Percentiles rank a stretch among this genome's conserved stretches.
Conservation (phyloP, 371 early-diverging fungal species). For the Actinomortierella wolfii region DNA sequence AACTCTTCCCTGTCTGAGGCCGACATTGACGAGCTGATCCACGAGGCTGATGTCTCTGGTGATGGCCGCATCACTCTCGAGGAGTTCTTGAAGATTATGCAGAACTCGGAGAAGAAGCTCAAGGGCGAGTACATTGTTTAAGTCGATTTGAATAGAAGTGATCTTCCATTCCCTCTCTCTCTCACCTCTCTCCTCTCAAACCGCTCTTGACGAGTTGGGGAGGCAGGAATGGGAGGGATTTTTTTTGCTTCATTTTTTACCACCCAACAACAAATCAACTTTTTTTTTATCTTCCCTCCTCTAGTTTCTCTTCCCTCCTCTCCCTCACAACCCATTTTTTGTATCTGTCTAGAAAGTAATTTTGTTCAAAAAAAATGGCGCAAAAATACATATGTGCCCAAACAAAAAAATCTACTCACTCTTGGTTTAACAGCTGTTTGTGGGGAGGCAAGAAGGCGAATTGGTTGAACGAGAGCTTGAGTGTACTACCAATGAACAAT, state of each 20-base stretch:
- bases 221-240: slow-evolving; percentile 1
- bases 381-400: too few species aligned
- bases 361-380: too few species aligned
- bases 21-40: slow-evolving; percentile 42
- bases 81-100: slow-evolving; percentile 50
- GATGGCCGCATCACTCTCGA: slow-evolving; percentile 45
- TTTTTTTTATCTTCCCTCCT: not conserved
- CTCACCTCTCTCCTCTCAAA: not conserved
- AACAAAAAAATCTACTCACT: too few species aligned
- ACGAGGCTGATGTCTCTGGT: slow-evolving; percentile 49
- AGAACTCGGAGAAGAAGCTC: slow-evolving; percentile 48
- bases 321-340: too few species aligned
- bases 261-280: not conserved
- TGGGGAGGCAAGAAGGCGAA: too few species aligned
- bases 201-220: not conserved
- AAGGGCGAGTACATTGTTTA: slow-evolving; percentile 45
- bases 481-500: too few species aligned
- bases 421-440: too few species aligned
- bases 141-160: slow-evolving; percentile 1
- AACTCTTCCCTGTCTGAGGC: slow-evolving; percentile 44
- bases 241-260: not conserved
- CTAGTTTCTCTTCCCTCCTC: too few species aligned
- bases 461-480: too few species aligned
- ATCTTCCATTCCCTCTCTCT: not conserved
- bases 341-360: too few species aligned